Percentiles rank a stretch among this genome's conserved stretches.
Conservation (phyloP, 139 green algal genomes). For the Trebouxia sp. region DNA sequence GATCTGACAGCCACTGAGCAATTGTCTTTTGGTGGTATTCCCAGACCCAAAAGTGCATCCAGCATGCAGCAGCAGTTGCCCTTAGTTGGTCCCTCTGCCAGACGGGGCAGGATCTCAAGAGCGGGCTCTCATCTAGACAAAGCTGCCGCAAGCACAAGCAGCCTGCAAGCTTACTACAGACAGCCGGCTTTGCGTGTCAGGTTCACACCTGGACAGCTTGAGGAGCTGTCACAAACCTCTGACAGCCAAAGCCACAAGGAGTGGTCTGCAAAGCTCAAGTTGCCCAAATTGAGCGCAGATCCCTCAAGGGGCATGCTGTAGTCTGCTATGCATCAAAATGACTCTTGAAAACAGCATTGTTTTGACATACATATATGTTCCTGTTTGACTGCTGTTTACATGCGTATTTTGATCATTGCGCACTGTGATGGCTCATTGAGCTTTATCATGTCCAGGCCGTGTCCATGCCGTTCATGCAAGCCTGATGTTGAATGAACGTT, state of each 20-base stretch:
- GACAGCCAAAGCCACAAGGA: neutral
- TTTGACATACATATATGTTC: too few species aligned
- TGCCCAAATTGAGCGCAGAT: neutral
- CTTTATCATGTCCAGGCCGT: too few species aligned
- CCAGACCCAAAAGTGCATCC: neutral
- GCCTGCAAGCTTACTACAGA: slow-evolving; percentile 5
- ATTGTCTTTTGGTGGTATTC: neutral
- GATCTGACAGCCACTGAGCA: neutral
- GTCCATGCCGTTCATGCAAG: too few species aligned
- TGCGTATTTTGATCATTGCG: too few species aligned
- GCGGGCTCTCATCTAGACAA: neutral
- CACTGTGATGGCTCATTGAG: too few species aligned
- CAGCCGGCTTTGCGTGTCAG: slow-evolving; percentile 11
- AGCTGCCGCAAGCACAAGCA: neutral
- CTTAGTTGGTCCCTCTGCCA: neutral
- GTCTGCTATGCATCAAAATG: too few species aligned
- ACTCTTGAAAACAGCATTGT: too few species aligned
- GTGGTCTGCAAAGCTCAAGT: neutral
- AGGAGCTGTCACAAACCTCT: neutral
- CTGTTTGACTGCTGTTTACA: too few species aligned
- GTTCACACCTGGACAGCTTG: neutral
- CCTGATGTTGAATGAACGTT: too few species aligned
- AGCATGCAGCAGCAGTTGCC: slow-evolving; percentile 5
- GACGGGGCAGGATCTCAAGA: neutral
- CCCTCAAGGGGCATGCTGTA: too few species aligned